These are phyloP conservation scores for Triticum dicoccoides DNA, from an alignment of 176 grass and related monocot species.

Conservation along the genomic window DNA sequence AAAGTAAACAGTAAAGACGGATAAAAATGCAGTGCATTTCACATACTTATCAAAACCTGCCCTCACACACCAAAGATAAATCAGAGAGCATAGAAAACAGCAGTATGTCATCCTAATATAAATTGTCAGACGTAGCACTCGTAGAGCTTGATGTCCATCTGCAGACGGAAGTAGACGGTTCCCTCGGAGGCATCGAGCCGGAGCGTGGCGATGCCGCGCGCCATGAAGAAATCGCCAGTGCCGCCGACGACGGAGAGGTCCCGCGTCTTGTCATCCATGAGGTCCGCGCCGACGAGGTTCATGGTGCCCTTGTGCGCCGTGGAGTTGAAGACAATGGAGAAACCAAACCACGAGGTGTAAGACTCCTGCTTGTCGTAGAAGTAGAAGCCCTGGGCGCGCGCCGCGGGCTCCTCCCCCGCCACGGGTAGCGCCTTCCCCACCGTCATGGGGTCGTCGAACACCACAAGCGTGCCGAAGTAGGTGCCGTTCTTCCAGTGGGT, in stretches of 20 bases:
- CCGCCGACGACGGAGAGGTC: conserved; percentile 34
- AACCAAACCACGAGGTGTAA: background rate
- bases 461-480: background rate
- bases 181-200: background rate
- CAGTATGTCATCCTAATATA: too few species aligned
- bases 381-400: background rate
- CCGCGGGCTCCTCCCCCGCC: background rate
- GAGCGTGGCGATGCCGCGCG: conserved; percentile 36
- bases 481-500: background rate
- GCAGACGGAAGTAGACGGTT: background rate
- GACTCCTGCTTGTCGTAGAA: background rate
- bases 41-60: background rate
- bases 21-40: background rate
- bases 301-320: background rate
- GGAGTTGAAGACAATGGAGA: background rate
- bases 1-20: background rate
- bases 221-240: conserved; percentile 51
- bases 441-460: background rate
- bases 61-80: background rate
- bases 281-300: conserved; percentile 12
- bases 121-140: background rate
- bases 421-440: background rate
- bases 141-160: background rate
- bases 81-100: background rate
- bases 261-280: background rate